A percentile compares a stretch with the other conserved stretches of the same genome.
Conservation (phyloP, 495 filamentous ascomycete genomes). For the Aspergillus bridgeri region DNA sequence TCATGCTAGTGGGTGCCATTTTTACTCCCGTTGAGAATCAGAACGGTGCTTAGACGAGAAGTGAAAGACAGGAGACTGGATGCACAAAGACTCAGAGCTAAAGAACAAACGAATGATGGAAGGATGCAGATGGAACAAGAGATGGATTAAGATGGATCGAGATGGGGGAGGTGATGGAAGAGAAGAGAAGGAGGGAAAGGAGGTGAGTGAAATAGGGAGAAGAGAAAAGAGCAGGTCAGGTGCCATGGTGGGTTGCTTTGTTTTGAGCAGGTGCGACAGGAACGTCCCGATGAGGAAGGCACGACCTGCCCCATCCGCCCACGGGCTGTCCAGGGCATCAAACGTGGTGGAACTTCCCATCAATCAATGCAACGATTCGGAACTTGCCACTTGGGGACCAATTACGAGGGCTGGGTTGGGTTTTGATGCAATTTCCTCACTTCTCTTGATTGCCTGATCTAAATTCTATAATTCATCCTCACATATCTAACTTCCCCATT, state of each 20-base stretch:
- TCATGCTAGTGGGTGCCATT: constrained; percentile 3
- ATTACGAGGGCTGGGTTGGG: too few species aligned
- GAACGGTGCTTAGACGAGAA: too few species aligned
- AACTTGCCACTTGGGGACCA: too few species aligned
- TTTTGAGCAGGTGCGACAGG: constrained; percentile 16
- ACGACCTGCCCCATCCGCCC: neutral
- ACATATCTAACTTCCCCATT: too few species aligned
- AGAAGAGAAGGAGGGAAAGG: constrained; percentile 1
- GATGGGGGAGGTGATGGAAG: constrained; percentile 3
- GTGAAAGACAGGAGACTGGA: neutral
- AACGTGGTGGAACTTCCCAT: too few species aligned
- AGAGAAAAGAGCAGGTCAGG: constrained; percentile 6
- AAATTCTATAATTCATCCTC: too few species aligned
- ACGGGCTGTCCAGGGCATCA: too few species aligned
- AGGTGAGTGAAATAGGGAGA: neutral
- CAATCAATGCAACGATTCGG: too few species aligned
- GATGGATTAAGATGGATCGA: neutral
- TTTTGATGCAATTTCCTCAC: too few species aligned
- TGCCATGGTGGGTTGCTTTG: constrained; percentile 8
- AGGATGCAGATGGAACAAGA: constrained; percentile 3
- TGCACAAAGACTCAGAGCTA: neutral
- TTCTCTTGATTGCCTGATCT: too few species aligned
- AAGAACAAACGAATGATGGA: neutral
- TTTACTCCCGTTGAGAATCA: neutral
- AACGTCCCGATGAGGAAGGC: constrained; percentile 7